Evolutionary conservation across 2,329 filamentous ascomycete species (phyloP).

Genomic region (Sarocladium strictum): DNA sequence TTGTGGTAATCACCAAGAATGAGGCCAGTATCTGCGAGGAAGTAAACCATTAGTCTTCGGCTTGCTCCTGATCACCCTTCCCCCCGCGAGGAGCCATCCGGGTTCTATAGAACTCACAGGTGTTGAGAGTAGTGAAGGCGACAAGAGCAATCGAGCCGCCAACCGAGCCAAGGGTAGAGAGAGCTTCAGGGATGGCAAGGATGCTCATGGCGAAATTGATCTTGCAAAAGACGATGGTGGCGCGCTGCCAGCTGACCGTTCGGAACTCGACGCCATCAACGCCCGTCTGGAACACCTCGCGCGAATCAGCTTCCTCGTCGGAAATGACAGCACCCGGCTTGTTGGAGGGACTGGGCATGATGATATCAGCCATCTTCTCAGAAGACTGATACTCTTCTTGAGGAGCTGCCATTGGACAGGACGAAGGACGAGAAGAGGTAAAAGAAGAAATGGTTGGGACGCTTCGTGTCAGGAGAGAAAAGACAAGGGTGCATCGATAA

Average conservation of each 20-base stretch:
- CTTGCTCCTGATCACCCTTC: too few species aligned
- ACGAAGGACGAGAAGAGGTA: too few species aligned
- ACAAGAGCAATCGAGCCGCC: background rate
- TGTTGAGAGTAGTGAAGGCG: background rate
- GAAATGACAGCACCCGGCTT: too few species aligned
- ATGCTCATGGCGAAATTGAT: slow-evolving; percentile 1
- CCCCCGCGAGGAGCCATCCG: too few species aligned
- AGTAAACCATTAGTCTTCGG: too few species aligned
- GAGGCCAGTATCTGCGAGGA: background rate
- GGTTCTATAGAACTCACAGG: background rate
- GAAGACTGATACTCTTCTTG: too few species aligned
- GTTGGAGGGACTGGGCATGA: too few species aligned
- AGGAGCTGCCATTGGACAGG: too few species aligned
- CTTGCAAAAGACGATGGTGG: slow-evolving; percentile 4
- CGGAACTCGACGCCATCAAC: slow-evolving; percentile 23
- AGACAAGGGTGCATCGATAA: too few species aligned
- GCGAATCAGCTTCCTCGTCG: background rate
- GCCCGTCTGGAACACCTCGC: slow-evolving; percentile 21
- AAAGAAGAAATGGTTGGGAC: too few species aligned
- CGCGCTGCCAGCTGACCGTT: slow-evolving; percentile 15
- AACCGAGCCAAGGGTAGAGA: background rate
- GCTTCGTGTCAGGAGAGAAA: too few species aligned
- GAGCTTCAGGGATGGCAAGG: background rate
- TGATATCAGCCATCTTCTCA: too few species aligned
- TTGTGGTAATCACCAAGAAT: slow-evolving; percentile 3